Base-by-base conservation (phyloP, 768 basidiomycete genomes). In the Tylopilus sp. region DNA sequence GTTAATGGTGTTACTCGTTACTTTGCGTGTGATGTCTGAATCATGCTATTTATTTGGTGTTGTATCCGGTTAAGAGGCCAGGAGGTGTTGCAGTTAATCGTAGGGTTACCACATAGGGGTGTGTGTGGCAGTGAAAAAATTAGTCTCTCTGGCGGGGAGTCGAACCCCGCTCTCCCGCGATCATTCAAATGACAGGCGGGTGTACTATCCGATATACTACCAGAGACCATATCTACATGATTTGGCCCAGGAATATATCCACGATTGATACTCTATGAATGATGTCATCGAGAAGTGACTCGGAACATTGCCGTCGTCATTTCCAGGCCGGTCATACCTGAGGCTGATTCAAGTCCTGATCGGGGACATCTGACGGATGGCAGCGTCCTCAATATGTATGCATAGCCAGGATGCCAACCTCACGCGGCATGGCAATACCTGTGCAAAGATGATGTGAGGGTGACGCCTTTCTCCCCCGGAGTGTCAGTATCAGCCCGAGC, bases 161-260 rank as follows among this genome's bases (percentile, higher is more conserved):
- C 71, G 71, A 73, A 73, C 71, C 72, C 71, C 63, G 71, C 67
- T 66, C 60, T 74, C 62, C 69, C 72, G 73, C 72, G 72, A 35
- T 17, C 33, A 15, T 35, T 17, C 13, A 15, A 31, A 15, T 75
- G 73, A 75, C 73, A 75, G 70, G 73, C 74, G 73, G 75, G 68
- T 75, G 74, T 75, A 75, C 73, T 75, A 69, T 69, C 73, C 73
- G 73, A 75, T 75, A 75, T 75, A 73, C 72, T 75, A 74, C 72
- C 73, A 72, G 64, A 73, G 71, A 72, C 26, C n/a, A 44, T 25
- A 25, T 23, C 28, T 23, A 3, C 0, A 0, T 0, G 1, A 5
- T 6, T 2, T 3, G n/a, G 7, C 17, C 17, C 11, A 18, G 5
- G 4, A 21, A 1, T 1, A 33, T 12, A 36, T 18, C 6, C 36